Conservation (phyloP, 345 rosid species). For the Citrus inodora region DNA sequence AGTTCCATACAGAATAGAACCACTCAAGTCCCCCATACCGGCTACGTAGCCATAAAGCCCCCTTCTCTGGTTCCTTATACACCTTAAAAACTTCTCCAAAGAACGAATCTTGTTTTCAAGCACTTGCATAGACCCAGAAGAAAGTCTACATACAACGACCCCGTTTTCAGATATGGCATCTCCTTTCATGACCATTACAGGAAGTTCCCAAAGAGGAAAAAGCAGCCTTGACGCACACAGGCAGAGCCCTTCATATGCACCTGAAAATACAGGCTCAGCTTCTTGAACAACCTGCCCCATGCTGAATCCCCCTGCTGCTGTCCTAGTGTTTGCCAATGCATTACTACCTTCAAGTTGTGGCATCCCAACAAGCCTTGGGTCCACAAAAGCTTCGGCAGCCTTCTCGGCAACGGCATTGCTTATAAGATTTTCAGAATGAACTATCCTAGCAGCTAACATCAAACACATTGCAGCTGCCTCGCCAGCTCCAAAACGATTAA, state of each 20-base stretch:
- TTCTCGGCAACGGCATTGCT: constrained; percentile 74
- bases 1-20: constrained; percentile 82
- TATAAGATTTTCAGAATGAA: constrained; percentile 70
- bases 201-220: constrained; percentile 93
- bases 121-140: constrained; percentile 71
- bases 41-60: constrained; percentile 96
- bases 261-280: constrained; percentile 91
- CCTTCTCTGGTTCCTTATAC: constrained; percentile 88
- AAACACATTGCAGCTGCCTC: constrained; percentile 99
- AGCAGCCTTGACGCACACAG: constrained; percentile 88
- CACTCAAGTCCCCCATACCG: constrained; percentile 82
- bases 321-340: constrained; percentile 74
- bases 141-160: constrained; percentile 70
- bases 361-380: constrained; percentile 92
- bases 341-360: constrained; percentile 89
- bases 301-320: constrained; percentile 90
- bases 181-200: constrained; percentile 64
- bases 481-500: constrained; percentile 90
- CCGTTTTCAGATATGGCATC: constrained; percentile 50
- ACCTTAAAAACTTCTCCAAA: constrained; percentile 79
- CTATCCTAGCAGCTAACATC: constrained; percentile 87
- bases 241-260: constrained; percentile 94
- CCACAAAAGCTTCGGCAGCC: constrained; percentile 97
- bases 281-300: constrained; percentile 99
- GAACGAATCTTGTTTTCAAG: constrained; percentile 86